phyloP scores from a whole-genome alignment of 2,329 filamentous ascomycete species.

The Aspergillus unguis region DNA sequence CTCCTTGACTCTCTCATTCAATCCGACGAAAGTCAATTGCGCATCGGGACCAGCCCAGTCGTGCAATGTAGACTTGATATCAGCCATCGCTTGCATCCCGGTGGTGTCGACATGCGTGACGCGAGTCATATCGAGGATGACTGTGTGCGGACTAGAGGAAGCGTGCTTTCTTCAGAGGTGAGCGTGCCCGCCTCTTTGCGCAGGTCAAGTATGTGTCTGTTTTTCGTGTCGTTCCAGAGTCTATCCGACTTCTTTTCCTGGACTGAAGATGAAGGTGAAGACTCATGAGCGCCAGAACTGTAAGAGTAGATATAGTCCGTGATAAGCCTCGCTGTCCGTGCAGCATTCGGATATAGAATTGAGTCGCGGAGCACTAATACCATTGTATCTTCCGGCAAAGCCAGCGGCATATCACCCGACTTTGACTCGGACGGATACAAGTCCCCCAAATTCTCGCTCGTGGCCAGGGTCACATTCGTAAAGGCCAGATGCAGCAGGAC shows the following conservation, averaged over 20 bases:
- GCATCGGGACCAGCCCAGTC: conserved; percentile 65
- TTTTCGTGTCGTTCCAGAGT: conserved; percentile 74
- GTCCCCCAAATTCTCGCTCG: neutral
- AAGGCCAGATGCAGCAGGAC: conserved; percentile 48
- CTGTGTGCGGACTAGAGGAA: conserved; percentile 73
- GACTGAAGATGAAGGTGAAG: neutral
- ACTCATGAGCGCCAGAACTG: neutral
- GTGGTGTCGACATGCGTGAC: conserved; percentile 94
- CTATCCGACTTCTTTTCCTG: conserved; percentile 62
- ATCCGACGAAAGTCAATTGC: neutral
- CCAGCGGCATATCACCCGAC: neutral
- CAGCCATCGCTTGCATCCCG: conserved; percentile 84
- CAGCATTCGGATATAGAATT: neutral
- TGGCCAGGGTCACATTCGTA: neutral
- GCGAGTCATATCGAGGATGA: conserved; percentile 87
- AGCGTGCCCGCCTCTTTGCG: conserved; percentile 52
- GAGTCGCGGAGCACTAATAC: neutral
- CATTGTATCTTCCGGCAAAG: neutral
- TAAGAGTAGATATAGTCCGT: neutral
- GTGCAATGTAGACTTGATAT: conserved; percentile 89
- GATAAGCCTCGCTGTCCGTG: neutral
- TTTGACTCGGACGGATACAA: neutral
- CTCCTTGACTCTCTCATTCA: neutral
- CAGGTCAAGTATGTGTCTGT: conserved; percentile 58
- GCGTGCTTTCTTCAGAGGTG: conserved; percentile 33